phyloP scores from a whole-genome alignment of 495 filamentous ascomycete species.

The Filosporella fistucella region DNA sequence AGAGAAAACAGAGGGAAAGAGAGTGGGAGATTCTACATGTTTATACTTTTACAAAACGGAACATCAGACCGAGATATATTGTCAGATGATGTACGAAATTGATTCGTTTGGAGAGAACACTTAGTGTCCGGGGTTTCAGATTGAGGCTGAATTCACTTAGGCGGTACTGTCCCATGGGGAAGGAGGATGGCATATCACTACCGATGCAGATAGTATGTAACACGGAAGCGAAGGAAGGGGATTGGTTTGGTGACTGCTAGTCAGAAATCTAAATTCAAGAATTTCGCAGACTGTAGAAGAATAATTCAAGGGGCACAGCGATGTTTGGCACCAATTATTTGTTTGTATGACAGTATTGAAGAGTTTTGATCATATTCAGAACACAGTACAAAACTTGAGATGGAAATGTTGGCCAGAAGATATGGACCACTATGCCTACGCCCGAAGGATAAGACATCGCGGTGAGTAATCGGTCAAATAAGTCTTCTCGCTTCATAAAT shows the following conservation, averaged over 20 bases:
- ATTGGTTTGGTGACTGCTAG: too few species aligned
- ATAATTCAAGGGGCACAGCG: too few species aligned
- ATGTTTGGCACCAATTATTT: too few species aligned
- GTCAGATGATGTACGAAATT: constrained; percentile 17
- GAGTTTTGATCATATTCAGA: too few species aligned
- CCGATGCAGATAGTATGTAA: too few species aligned
- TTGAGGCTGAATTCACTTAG: constrained; percentile 20
- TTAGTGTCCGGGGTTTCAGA: constrained; percentile 2
- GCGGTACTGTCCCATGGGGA: too few species aligned
- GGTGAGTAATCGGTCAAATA: constrained; percentile 64
- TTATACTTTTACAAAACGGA: background rate
- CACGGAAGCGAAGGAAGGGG: too few species aligned
- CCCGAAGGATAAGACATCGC: constrained; percentile 52
- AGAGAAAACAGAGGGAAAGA: background rate
- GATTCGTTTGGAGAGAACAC: background rate
- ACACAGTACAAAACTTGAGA: too few species aligned
- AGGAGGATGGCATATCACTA: too few species aligned
- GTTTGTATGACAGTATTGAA: too few species aligned
- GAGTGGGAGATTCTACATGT: background rate
- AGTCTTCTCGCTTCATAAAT: constrained; percentile 87
- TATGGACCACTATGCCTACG: constrained; percentile 73
- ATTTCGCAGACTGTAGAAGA: too few species aligned
- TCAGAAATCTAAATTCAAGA: too few species aligned
- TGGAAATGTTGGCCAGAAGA: constrained; percentile 30
- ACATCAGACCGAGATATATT: background rate